These are phyloP conservation scores for Mycosphaerella sp. DNA, from an alignment of 2,329 filamentous ascomycete genomes.

Conservation along the genomic window DNA sequence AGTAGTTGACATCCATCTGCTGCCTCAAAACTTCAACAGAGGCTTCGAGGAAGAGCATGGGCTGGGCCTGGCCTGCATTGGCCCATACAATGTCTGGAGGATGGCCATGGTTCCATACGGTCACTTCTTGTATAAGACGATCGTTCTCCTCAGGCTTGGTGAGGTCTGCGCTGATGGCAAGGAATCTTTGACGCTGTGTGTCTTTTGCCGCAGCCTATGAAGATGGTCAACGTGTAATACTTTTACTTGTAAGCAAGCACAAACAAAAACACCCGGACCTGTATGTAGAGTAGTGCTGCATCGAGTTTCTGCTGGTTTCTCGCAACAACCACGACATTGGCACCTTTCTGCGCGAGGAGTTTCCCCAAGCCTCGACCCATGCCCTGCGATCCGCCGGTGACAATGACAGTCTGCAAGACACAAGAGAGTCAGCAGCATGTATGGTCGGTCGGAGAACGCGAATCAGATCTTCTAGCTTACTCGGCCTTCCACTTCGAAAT, in stretches of 20 bases:
- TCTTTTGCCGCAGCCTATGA: constrained; percentile 58
- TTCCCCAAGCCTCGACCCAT: constrained; percentile 74
- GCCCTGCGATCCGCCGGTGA: constrained; percentile 90
- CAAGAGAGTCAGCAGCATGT: constrained; percentile 9
- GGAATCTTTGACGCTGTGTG: constrained; percentile 67
- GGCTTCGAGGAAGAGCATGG: constrained; percentile 71
- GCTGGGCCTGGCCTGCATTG: constrained; percentile 68
- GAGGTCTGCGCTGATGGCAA: constrained; percentile 77
- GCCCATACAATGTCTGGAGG: constrained; percentile 87
- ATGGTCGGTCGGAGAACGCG: neutral
- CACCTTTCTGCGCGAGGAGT: constrained; percentile 73
- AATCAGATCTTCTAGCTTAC: constrained; percentile 44
- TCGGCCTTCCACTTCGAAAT: constrained; percentile 79
- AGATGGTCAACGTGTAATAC: neutral
- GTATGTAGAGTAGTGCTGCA: constrained; percentile 59
- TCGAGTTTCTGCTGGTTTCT: constrained; percentile 71
- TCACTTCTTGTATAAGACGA: constrained; percentile 64
- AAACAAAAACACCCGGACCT: constrained; percentile 43
- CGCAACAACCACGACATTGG: constrained; percentile 78
- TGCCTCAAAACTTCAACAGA: constrained; percentile 59
- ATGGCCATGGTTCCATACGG: constrained; percentile 67
- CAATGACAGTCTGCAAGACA: constrained; percentile 64
- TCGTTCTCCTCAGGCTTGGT: constrained; percentile 62
- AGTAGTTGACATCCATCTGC: constrained; percentile 94
- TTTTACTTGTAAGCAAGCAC: neutral